phyloP scores from a whole-genome alignment of 306 rosid genomes.

The Mucuna pruriens region DNA sequence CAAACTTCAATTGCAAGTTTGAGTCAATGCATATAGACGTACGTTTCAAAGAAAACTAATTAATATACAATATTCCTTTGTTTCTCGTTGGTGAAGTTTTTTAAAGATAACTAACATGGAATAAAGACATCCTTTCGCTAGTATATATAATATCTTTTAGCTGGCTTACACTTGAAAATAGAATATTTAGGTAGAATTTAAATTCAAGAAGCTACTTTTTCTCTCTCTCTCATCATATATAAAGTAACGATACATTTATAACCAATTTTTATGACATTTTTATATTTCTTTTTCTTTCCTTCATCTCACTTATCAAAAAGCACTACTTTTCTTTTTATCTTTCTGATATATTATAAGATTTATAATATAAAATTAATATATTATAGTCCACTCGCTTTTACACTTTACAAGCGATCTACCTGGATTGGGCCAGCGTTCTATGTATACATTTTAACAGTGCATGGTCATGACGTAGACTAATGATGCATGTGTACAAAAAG shows the following conservation, averaged over 20 bases:
- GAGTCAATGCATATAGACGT: slow-evolving; percentile 30
- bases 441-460: slow-evolving; percentile 32
- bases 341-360: too few relatives aligned
- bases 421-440: slow-evolving; percentile 48
- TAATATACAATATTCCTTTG: neutral
- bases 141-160: neutral
- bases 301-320: neutral
- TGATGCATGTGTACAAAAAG: slow-evolving; percentile 74
- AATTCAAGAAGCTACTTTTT: neutral
- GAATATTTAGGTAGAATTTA: neutral
- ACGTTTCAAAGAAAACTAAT: slow-evolving; percentile 35
- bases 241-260: neutral
- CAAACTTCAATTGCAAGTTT: neutral
- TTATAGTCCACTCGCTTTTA: slow-evolving; percentile 22
- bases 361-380: neutral
- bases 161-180: neutral
- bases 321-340: neutral
- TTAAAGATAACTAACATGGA: neutral
- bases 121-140: neutral
- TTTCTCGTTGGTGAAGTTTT: neutral
- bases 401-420: slow-evolving; percentile 43
- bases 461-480: slow-evolving; percentile 54
- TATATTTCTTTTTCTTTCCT: neutral
- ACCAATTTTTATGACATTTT: neutral
- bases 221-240: neutral